phyloP scores from a whole-genome alignment of 2,329 filamentous ascomycete species.

The Exophiala sp. region DNA sequence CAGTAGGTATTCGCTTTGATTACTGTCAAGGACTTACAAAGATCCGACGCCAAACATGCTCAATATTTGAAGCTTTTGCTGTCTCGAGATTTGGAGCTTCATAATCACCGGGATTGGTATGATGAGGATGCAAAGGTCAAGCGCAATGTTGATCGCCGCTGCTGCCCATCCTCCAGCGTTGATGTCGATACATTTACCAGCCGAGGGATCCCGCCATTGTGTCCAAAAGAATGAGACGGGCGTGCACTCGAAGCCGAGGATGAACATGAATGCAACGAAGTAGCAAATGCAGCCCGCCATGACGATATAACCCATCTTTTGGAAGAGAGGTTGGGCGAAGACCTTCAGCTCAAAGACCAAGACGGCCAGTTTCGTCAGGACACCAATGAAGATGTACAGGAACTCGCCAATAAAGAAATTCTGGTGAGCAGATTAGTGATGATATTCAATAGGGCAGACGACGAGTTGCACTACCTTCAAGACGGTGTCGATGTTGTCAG shows the following conservation, averaged over 20 bases:
- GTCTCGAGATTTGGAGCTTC: conserved; percentile 41
- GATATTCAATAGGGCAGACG: neutral
- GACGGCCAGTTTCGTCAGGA: conserved; percentile 32
- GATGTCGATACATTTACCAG: conserved; percentile 49
- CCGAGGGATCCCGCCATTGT: conserved; percentile 47
- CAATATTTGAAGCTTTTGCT: conserved; percentile 47
- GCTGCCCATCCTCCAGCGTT: conserved; percentile 51
- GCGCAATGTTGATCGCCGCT: conserved; percentile 50
- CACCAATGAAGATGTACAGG: conserved; percentile 31
- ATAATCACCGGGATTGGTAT: conserved; percentile 49
- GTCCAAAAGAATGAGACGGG: conserved; percentile 51
- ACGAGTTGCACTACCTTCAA: conserved; percentile 23
- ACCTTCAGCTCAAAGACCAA: conserved; percentile 34
- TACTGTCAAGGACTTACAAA: conserved; percentile 33
- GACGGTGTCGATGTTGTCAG: conserved; percentile 30
- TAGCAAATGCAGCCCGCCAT: conserved; percentile 28
- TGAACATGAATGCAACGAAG: conserved; percentile 29
- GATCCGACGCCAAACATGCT: conserved; percentile 52
- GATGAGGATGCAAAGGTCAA: conserved; percentile 52
- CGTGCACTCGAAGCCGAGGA: conserved; percentile 30
- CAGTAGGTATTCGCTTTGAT: neutral
- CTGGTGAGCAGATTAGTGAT: neutral
- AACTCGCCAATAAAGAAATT: conserved; percentile 27
- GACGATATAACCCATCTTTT: conserved; percentile 26
- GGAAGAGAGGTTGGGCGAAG: conserved; percentile 27